Conservation (phyloP, 2,329 filamentous ascomycete species). For the Bipolaris victoriae region DNA sequence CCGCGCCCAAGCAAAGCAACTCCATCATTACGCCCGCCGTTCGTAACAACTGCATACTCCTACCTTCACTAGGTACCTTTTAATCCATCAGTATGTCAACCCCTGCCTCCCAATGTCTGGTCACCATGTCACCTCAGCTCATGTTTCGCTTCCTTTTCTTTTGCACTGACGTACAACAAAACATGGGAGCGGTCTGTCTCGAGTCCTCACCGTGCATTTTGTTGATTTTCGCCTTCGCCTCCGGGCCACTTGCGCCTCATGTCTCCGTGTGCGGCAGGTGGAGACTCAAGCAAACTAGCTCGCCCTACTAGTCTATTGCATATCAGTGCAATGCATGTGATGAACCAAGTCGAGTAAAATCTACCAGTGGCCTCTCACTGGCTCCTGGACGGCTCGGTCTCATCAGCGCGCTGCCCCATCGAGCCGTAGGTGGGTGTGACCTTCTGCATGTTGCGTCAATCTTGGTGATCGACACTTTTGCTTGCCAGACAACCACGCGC, state of each 20-base stretch:
- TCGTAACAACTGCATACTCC: not conserved
- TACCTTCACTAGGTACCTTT: not conserved
- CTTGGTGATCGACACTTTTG: conserved; percentile 6
- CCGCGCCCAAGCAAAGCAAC: not conserved
- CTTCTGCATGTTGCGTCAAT: conserved; percentile 2
- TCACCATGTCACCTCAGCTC: not conserved
- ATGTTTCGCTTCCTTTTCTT: not conserved
- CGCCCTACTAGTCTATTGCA: not conserved
- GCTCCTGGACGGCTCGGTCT: conserved; percentile 3
- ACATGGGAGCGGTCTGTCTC: conserved; percentile 1
- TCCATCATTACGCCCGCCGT: not conserved
- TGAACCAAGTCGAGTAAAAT: not conserved
- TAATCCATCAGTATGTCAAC: too few relatives aligned
- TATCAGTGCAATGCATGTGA: not conserved
- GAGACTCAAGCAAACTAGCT: conserved; percentile 1
- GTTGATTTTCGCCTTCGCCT: not conserved
- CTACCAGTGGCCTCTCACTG: conserved; percentile 2
- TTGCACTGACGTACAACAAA: not conserved
- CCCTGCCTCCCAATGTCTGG: too few relatives aligned
- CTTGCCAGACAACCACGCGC: conserved; percentile 2
- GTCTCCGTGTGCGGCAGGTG: not conserved
- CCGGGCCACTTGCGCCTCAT: not conserved
- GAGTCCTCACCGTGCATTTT: not conserved
- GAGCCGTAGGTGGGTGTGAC: not conserved
- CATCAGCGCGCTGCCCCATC: not conserved